Base-by-base conservation (phyloP, 805 yeast species). In the Kluyveromyces dobzhanskii region DNA sequence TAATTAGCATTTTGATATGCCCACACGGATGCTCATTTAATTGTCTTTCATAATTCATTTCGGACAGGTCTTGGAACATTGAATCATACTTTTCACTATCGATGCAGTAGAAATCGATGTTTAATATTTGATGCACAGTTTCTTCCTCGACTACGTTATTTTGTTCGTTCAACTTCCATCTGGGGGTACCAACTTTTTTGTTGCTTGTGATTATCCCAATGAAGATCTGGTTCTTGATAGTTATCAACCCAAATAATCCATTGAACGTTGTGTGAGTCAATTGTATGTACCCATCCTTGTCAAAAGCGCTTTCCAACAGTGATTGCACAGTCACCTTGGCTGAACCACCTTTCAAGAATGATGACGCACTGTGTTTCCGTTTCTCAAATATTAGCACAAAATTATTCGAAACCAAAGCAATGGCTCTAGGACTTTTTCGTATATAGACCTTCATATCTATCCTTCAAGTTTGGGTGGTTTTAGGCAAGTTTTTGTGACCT, bases 21-120 rank as follows among this genome's bases (percentile, higher is more conserved):
- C 73, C 73, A 53, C 97, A 87, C 0, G 97, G 97, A 55, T 87
- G 95, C 42, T 74, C 80, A 32, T 51, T 48, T 3, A 62, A 55
- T 19, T 56, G 53, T 36, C 55, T 62, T n/a, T 59, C 61, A 26
- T 48, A 45, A 33, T 44, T 50, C 33, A 49, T 48, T 41, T 53
- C 53, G 2, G 53, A 37, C 31, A 45, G 39, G 31, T 50, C 57
- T 36, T 47, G 54, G 32, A 42, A 53, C 36, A 58, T 44, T 14
- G 40, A 37, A 53, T 81, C 90, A 51, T 59, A 77, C 26, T 64
- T 67, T 34, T 73, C 76, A 34, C 70, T 72, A 43, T 73, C 75
- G 31, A 83, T 62, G 49, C 88, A 80, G 42, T 73, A 71, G 53
- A 81, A 80, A 40, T 76, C 78, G 1, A 80, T 82, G 17, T 71